Evolutionary conservation across 106 monocot species (phyloP), one percentile per base, ranked within the genome.

Genomic region (Allium sativum): DNA sequence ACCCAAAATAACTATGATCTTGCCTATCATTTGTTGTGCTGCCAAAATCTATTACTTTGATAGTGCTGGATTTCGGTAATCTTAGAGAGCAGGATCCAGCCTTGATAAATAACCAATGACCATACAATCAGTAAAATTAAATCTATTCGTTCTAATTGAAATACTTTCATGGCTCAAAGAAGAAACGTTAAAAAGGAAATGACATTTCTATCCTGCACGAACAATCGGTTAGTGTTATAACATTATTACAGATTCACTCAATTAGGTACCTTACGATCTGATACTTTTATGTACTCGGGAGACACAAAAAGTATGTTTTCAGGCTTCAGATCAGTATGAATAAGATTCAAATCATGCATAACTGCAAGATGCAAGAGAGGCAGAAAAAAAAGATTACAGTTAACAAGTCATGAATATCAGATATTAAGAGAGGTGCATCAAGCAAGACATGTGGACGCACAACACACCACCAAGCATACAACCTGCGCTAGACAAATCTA

Each of bases 31-130:
- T 66, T 7, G 77, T 78, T 9, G 83, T 75, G 67, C 88, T 88
- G 14, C 88, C 88, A 78, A 83, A 88, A 66, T 88, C 88, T 59
- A 88, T 88, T 31, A 88, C 72, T 65, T 88, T 88, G 31, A 88
- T 88, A 1, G 78, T 71, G 61, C 78, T 83, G 42, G 83, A 88
- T 40, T 88, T 83, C 2, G 88, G 88, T 20, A 88, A 45, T 59
- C 70, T 80, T 44, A 60, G 42, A 31, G 60, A 60, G 19, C 20
- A 56, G 60, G 60, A 60, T 42, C 60, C 60, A 43, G 44, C 60
- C 60, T 60, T 60, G 17, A 59, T 9, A n/a, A 60, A 60, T 2
- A 22, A 60, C 7, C 17, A 48, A 48, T 48, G 13, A 14, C 48
- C 21, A 46, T 8, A 62, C 21, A 48, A 62, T 62, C 45, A 62